Base-by-base conservation (phyloP, 2,329 filamentous ascomycete genomes). In the Trichocomaceae sp. region DNA sequence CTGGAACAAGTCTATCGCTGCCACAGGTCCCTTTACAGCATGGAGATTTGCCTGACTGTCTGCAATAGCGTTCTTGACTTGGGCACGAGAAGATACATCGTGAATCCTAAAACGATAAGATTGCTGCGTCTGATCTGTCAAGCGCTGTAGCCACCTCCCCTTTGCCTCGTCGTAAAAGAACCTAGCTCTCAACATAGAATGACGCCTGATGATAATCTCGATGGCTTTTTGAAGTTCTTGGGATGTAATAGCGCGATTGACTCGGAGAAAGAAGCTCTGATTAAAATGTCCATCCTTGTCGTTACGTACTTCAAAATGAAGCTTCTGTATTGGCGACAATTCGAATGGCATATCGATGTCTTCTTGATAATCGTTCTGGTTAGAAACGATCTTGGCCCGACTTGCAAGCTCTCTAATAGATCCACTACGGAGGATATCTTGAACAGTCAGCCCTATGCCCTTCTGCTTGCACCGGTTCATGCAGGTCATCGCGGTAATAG, bases 401-500 rank as follows among this genome's bases (percentile, higher is more conserved):
- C 59, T 59, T 4, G 70, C 67, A 39, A 74, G 56, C 10, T 71
- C 68, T 22, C 59, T 62, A 35, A 79, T 75, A 1, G 76, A 78
- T 56, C 73, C 75, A 63, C 73, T 74, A 15, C 71, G 74, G 31
- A 79, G 64, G 2, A 79, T 70, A 22, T 78, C 74, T 58, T 77
- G 76, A 10, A 79, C 75, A 10, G 70, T 75, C 22, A 78, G 63
- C 12, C 71, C 69, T 55, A 78, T 65, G 1, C 74, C 74, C 35
- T 66, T 63, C 60, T 75, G 76, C 47, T 75, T 75, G 57, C 73
- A 77, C 35, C 75, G 67, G 2, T 72, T 72, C 55, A 76, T 70
- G 39, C 76, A 76, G 47, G 75, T 75, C 72, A 79, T 78, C 0
- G 77, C 75, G 41, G 75, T 76, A 53, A 78, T 77, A 0, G 75